These are phyloP conservation scores for Saururus chinensis DNA, from an alignment of 164 flowering plant species.

Conservation along the genomic window DNA sequence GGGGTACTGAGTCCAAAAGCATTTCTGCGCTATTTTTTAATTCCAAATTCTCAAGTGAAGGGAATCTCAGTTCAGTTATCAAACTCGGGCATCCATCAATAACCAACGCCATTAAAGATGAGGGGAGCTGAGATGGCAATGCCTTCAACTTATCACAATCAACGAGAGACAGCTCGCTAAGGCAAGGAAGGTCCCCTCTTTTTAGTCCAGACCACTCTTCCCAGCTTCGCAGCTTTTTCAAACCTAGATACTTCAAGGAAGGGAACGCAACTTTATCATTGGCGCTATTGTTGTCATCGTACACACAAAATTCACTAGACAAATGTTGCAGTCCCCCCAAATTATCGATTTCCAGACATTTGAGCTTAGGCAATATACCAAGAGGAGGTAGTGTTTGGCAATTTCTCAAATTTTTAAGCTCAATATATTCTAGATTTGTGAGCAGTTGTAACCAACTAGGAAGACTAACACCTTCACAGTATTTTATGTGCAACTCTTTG, in stretches of 20 bases:
- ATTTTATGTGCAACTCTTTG: slow-evolving; percentile 9
- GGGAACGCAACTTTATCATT: too few species aligned
- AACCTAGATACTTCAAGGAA: too few species aligned
- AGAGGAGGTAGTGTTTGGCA: slow-evolving; percentile 13
- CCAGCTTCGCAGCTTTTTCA: too few species aligned
- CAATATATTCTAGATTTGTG: slow-evolving; percentile 6
- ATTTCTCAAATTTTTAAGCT: slow-evolving; percentile 1
- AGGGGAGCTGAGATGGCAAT: slow-evolving; percentile 1
- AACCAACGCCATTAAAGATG: neutral
- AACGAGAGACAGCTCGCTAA: too few species aligned
- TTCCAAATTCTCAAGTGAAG: neutral
- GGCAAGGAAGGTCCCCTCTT: slow-evolving; percentile 1
- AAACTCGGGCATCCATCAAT: neutral
- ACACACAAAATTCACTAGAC: neutral
- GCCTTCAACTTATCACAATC: neutral
- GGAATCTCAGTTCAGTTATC: neutral
- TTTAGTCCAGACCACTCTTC: slow-evolving; percentile 1
- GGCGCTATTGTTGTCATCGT: neutral
- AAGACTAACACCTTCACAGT: slow-evolving; percentile 16
- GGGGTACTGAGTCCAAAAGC: too few species aligned
- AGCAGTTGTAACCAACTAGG: slow-evolving; percentile 27
- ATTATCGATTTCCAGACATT: neutral
- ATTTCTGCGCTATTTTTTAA: neutral
- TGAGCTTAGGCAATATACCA: slow-evolving; percentile 9
- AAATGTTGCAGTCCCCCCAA: neutral